phyloP scores from a whole-genome alignment of 2,329 filamentous ascomycete species.

The Paracamarosporium sp. region DNA sequence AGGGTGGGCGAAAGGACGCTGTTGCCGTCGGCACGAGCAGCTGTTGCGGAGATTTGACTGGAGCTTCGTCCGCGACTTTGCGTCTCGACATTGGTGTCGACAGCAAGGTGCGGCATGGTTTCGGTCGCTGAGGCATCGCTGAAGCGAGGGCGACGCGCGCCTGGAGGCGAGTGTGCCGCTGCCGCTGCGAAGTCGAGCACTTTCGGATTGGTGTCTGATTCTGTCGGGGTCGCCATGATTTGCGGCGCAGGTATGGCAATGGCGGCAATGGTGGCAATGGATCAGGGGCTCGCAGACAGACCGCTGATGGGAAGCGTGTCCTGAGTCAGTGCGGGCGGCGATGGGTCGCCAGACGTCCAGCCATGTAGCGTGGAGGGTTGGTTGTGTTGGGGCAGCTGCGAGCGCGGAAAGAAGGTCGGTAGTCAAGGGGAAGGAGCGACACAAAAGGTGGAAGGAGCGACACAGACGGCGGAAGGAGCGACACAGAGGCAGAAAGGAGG shows the following conservation, averaged over 20 bases:
- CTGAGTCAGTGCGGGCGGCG: neutral
- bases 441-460: neutral
- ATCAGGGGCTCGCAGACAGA: neutral
- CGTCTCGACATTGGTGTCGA: slow-evolving; percentile 35
- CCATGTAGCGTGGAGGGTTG: neutral
- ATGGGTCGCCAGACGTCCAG: neutral
- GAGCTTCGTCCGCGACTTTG: slow-evolving; percentile 33
- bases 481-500: neutral
- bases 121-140: neutral
- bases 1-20: slow-evolving; percentile 36
- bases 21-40: slow-evolving; percentile 29
- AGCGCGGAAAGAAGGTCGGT: neutral
- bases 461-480: too few species aligned
- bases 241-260: neutral
- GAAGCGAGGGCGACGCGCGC: slow-evolving; percentile 9
- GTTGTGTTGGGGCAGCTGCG: slow-evolving; percentile 1
- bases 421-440: neutral
- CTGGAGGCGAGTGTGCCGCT: slow-evolving; percentile 19
- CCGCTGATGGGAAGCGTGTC: neutral
- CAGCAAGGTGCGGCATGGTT: slow-evolving; percentile 15
- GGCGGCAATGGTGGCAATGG: neutral
- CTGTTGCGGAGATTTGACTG: slow-evolving; percentile 34
- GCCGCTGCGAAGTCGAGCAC: slow-evolving; percentile 44
- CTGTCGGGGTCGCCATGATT: slow-evolving; percentile 32
- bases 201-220: slow-evolving; percentile 21